phyloP scores from a whole-genome alignment of 441 rosid genomes.

The Lepidium campestre region DNA sequence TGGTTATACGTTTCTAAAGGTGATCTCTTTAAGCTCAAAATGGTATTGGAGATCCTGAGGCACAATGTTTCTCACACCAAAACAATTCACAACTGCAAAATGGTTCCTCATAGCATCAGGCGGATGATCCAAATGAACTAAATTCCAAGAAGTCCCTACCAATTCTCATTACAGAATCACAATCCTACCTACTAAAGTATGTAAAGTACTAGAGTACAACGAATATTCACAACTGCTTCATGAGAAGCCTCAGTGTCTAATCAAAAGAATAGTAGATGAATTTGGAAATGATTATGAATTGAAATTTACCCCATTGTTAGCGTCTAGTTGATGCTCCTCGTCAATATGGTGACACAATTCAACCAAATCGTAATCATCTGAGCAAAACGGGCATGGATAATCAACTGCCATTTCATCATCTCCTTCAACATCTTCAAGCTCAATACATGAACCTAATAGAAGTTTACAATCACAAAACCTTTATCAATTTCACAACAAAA shows the following conservation, averaged over 20 bases:
- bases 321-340: slow-evolving; percentile 49
- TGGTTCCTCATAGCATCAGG: not conserved
- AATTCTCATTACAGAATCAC: not conserved
- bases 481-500: not conserved
- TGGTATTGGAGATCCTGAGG: not conserved
- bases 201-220: not conserved
- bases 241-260: not conserved
- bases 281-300: not conserved
- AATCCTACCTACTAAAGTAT: not conserved
- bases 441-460: slow-evolving; percentile 37
- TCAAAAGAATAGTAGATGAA: not conserved
- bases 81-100: not conserved
- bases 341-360: slow-evolving; percentile 58
- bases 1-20: not conserved
- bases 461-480: not conserved
- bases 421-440: slow-evolving; percentile 45
- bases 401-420: slow-evolving; percentile 38
- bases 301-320: slow-evolving; percentile 43
- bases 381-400: slow-evolving; percentile 55
- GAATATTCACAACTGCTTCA: not conserved
- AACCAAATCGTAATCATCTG: slow-evolving; percentile 55
- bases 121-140: not conserved
- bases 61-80: not conserved
- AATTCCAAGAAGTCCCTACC: not conserved
- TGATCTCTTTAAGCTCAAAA: not conserved